Evolutionary conservation across 352 stramenopile species (phyloP), one percentile per base, ranked within the genome.

Genomic region (Pythium utonaiense): DNA sequence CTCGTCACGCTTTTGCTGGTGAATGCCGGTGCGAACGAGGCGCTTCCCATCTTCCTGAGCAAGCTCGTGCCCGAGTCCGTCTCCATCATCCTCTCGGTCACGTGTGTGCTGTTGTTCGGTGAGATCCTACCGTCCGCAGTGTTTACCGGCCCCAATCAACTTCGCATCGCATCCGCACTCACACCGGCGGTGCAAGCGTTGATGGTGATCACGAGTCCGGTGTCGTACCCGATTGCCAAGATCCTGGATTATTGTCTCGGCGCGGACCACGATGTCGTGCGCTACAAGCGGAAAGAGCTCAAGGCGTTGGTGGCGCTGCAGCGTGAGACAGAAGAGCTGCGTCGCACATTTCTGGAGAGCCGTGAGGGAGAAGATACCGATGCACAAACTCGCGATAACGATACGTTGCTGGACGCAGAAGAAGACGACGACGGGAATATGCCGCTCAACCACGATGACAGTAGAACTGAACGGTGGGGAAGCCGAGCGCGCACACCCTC

Each of bases 41-140:
- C 90, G 19, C 75, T 98, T 16, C 94, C 95, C 21, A 82, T 98
- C 34, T 98, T 98, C 71, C 74, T 98, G 47, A 94, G 95, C 69
- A 79, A 89, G 42, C 57, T 98, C 40, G 74, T 98, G 31, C 75
- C 89, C 0, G 77, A 93, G 53, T 73, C 75, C 22, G 62, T 95
- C 12, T 96, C 95, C 13, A 93, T 99, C 63, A 66, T 98, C n/a
- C 72, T 98, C n/a, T 98, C 92, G 6, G 95, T 98, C 3, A 98
- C 92, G 0, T 84, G 96, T 19, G 91, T 99, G 28, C 73, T 99
- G 17, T 63, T 98, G 27, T 98, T 98, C 70, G 96, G 96, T 7
- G 96, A 99, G 66, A 98, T 99, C 60, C 78, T 99, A n/a, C 96
- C 96, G 12, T 96, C 81, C 1, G 95, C 95, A 0, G 70, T 98